Evolutionary conservation across 2,329 filamentous ascomycete genomes (phyloP).

Genomic region (Zasmidium cellare): DNA sequence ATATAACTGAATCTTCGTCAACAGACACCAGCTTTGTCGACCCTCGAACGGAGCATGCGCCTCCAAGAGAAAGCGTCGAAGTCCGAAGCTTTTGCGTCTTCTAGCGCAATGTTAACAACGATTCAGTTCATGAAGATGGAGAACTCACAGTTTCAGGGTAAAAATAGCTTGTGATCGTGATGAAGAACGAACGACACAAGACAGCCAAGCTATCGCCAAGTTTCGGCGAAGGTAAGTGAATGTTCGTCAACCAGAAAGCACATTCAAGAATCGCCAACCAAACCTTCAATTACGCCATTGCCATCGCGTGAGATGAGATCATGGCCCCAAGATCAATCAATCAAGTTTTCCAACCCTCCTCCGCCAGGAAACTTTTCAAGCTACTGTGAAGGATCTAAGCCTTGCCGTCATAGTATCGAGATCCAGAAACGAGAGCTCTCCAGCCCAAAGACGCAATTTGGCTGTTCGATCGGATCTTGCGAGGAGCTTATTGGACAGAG

Average conservation of each 20-base stretch:
- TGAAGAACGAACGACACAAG: not conserved
- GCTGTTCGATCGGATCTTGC: too few relatives aligned
- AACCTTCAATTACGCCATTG: not conserved
- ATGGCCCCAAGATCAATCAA: not conserved
- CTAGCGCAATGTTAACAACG: too few relatives aligned
- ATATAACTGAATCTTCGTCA: too few relatives aligned
- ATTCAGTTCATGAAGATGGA: too few relatives aligned
- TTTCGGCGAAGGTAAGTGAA: not conserved
- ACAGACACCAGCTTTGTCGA: constrained; percentile 15
- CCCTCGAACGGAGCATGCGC: constrained; percentile 16
- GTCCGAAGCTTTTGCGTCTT: constrained; percentile 22
- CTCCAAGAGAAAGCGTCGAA: constrained; percentile 18
- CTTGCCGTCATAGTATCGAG: not conserved
- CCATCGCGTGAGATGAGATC: not conserved
- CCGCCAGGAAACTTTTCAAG: not conserved
- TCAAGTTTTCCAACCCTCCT: not conserved
- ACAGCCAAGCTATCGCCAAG: not conserved
- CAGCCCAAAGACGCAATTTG: not conserved
- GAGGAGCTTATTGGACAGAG: not conserved
- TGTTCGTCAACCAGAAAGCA: not conserved
- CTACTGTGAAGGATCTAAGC: not conserved
- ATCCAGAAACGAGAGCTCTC: not conserved
- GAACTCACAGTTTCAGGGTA: too few relatives aligned
- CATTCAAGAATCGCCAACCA: not conserved
- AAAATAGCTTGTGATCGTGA: too few relatives aligned